phyloP scores from a whole-genome alignment of 2,329 filamentous ascomycete genomes.

The Trichoderma sp. region DNA sequence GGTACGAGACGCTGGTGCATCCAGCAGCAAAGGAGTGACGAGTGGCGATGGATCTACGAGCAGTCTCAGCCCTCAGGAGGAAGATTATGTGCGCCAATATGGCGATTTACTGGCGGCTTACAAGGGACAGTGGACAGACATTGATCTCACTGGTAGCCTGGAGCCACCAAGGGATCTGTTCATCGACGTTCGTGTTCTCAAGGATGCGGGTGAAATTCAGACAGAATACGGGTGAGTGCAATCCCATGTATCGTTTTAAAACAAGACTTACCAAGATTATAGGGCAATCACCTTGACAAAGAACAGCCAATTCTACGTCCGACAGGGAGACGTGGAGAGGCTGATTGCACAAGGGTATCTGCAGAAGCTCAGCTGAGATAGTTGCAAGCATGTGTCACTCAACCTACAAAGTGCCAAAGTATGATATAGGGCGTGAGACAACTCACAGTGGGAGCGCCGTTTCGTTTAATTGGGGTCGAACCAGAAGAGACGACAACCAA shows the following conservation, averaged over 20 bases:
- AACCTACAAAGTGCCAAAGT: not conserved
- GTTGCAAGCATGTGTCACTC: not conserved
- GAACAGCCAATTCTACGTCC: conserved; percentile 97
- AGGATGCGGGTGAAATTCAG: conserved; percentile 97
- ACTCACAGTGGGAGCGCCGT: not conserved
- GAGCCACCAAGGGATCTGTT: conserved; percentile 95
- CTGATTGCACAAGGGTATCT: conserved; percentile 93
- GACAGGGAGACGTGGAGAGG: conserved; percentile 91
- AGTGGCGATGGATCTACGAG: conserved; percentile 57
- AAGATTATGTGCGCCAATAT: conserved; percentile 92
- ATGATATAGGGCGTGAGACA: not conserved
- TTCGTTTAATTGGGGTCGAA: not conserved
- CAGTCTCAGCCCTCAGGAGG: conserved; percentile 90
- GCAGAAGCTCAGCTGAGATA: conserved; percentile 75
- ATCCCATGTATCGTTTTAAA: not conserved
- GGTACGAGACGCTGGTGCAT: conserved; percentile 38
- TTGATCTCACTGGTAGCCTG: conserved; percentile 89
- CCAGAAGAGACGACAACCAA: not conserved
- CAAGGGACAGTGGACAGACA: conserved; percentile 97
- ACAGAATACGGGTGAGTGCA: conserved; percentile 88
- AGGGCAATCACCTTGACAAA: conserved; percentile 95
- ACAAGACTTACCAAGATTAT: conserved; percentile 23
- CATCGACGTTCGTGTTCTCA: conserved; percentile 92
- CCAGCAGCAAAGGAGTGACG: conserved; percentile 32
- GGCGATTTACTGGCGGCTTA: conserved; percentile 90